These are phyloP conservation scores for Aureobasidium leucospermi DNA, from an alignment of 2,329 filamentous ascomycete genomes.

Conservation along the genomic window DNA sequence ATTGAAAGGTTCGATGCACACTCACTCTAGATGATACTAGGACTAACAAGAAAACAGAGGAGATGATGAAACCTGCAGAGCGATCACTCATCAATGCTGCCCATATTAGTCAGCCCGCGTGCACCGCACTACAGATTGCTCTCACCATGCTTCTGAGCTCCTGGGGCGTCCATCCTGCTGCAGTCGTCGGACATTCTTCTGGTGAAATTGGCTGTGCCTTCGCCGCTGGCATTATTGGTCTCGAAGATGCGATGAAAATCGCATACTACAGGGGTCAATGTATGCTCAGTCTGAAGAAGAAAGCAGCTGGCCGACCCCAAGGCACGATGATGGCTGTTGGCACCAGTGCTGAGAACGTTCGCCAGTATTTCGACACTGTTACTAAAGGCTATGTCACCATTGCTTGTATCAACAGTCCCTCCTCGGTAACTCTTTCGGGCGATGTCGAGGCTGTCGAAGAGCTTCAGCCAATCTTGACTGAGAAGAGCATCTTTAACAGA, in stretches of 20 bases:
- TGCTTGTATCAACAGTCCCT: constrained; percentile 32
- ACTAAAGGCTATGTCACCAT: constrained; percentile 14
- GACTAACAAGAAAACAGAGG: background rate
- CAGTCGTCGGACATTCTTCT: constrained; percentile 25
- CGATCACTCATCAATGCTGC: constrained; percentile 2
- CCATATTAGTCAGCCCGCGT: constrained; percentile 39
- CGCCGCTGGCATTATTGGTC: constrained; percentile 18
- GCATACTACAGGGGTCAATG: constrained; percentile 21
- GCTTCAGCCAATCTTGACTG: constrained; percentile 5
- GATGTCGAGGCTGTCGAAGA: constrained; percentile 21
- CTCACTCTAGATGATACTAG: no score
- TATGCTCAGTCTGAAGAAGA: constrained; percentile 7
- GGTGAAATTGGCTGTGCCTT: constrained; percentile 30
- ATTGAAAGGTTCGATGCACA: background rate
- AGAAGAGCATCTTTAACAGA: constrained; percentile 12
- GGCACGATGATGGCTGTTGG: constrained; percentile 30
- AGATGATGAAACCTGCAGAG: background rate
- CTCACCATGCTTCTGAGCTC: constrained; percentile 35
- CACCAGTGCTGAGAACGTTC: constrained; percentile 16
- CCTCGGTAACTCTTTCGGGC: constrained; percentile 40
- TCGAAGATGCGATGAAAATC: constrained; percentile 18
- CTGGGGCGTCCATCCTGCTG: constrained; percentile 19
- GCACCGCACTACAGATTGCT: constrained; percentile 48
- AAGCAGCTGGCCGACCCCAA: background rate
- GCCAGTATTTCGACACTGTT: constrained; percentile 17